Conservation (phyloP, 441 rosid genomes). For the Croton setiger region DNA sequence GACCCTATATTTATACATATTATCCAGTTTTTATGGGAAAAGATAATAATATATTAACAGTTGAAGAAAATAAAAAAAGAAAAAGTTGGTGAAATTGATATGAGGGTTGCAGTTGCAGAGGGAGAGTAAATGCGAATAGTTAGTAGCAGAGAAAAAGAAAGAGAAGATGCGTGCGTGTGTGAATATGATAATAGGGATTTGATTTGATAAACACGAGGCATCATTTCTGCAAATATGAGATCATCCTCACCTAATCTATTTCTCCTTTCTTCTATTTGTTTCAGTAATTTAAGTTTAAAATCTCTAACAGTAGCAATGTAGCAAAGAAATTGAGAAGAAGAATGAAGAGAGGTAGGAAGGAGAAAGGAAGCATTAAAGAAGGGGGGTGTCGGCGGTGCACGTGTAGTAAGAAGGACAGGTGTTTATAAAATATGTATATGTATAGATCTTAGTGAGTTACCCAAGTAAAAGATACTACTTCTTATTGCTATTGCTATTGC, state of each 20-base stretch:
- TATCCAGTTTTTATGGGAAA: no score
- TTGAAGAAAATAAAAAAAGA: no score
- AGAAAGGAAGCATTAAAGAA: slow-evolving; percentile 17
- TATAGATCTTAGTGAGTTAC: no score
- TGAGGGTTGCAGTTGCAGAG: background rate
- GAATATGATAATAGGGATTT: no score
- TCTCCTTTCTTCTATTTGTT: no score
- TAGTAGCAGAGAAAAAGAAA: background rate
- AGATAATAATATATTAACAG: no score
- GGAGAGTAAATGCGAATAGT: background rate
- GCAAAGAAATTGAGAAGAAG: no score
- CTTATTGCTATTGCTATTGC: no score
- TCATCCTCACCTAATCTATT: slow-evolving; percentile 7
- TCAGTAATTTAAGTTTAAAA: no score
- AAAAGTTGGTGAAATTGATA: background rate
- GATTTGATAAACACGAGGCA: slow-evolving; percentile 8
- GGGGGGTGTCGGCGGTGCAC: slow-evolving; percentile 45
- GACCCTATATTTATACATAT: no score
- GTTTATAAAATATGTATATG: background rate
- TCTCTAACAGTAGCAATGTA: no score
- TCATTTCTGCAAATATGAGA: background rate
- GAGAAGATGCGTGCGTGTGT: slow-evolving; percentile 16
- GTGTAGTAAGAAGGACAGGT: slow-evolving; percentile 22
- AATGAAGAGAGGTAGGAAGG: no score
- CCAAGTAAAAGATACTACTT: slow-evolving; percentile 27